Conservation (phyloP, 2,329 filamentous ascomycete species). For the Xylaria sp. region DNA sequence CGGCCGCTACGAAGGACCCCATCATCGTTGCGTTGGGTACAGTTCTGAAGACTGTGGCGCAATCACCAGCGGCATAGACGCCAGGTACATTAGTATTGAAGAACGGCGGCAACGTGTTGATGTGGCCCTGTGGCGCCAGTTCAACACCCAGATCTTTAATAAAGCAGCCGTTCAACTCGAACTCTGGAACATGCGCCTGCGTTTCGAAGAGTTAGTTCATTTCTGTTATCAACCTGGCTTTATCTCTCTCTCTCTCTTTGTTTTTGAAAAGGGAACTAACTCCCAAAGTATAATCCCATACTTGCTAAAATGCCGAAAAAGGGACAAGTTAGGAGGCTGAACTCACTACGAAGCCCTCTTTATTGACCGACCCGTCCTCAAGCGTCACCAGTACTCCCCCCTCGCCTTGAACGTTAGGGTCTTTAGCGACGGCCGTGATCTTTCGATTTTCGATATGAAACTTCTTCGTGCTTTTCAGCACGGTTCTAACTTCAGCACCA, state of each 20-base stretch:
- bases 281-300: no score
- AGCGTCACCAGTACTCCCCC: constrained; percentile 36
- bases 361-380: constrained; percentile 44
- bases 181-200: constrained; percentile 44
- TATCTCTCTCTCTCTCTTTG: not conserved
- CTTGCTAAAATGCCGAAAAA: not conserved
- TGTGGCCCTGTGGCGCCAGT: constrained; percentile 48
- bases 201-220: not conserved
- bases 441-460: constrained; percentile 47
- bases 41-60: constrained; percentile 37
- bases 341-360: constrained; percentile 48
- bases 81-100: constrained; percentile 56
- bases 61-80: constrained; percentile 61
- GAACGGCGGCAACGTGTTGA: constrained; percentile 52
- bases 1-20: constrained; percentile 32
- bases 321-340: not conserved
- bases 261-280: no score
- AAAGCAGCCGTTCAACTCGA: constrained; percentile 49
- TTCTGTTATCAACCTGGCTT: not conserved
- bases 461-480: constrained; percentile 39
- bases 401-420: constrained; percentile 26
- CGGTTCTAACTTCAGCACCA: constrained; percentile 34
- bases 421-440: constrained; percentile 28
- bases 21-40: constrained; percentile 38
- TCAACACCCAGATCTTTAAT: constrained; percentile 52